Evolutionary conservation across 441 rosid species (phyloP).

Genomic region (Biscutella laevigata): DNA sequence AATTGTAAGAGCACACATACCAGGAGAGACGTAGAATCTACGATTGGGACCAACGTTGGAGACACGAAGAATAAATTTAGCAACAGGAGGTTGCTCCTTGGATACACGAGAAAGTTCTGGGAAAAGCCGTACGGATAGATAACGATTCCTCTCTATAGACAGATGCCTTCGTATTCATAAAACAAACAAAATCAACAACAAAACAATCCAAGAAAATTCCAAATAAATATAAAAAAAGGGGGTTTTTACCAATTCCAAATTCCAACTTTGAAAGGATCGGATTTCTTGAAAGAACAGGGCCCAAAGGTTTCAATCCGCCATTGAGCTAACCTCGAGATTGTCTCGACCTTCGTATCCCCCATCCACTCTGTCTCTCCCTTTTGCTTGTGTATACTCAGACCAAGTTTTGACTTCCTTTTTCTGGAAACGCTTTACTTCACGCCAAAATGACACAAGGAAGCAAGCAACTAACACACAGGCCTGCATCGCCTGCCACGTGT

Average conservation of each 20-base stretch:
- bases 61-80: slow-evolving; percentile 56
- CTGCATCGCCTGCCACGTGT: slow-evolving; percentile 20
- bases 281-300: slow-evolving; percentile 64
- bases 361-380: slow-evolving; percentile 28
- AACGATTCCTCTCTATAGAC: slow-evolving; percentile 76
- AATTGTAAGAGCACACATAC: slow-evolving; percentile 14
- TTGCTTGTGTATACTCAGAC: no score
- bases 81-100: slow-evolving; percentile 75
- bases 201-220: neutral
- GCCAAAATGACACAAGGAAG: slow-evolving; percentile 19
- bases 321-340: slow-evolving; percentile 82
- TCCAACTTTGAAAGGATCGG: slow-evolving; percentile 84
- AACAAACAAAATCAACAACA: neutral
- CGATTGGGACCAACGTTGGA: slow-evolving; percentile 49
- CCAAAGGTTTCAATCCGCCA: slow-evolving; percentile 85
- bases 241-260: slow-evolving; percentile 77
- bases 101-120: slow-evolving; percentile 62
- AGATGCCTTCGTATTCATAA: slow-evolving; percentile 45
- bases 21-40: slow-evolving; percentile 44
- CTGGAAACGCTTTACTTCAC: slow-evolving; percentile 21
- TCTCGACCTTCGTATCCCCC: slow-evolving; percentile 80
- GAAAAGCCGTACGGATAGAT: slow-evolving; percentile 54
- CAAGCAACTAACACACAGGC: slow-evolving; percentile 11
- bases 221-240: neutral
- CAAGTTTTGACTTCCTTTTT: slow-evolving; percentile 20